phyloP scores from a whole-genome alignment of 1,284 basidiomycete genomes.

The Trametes polyzona region DNA sequence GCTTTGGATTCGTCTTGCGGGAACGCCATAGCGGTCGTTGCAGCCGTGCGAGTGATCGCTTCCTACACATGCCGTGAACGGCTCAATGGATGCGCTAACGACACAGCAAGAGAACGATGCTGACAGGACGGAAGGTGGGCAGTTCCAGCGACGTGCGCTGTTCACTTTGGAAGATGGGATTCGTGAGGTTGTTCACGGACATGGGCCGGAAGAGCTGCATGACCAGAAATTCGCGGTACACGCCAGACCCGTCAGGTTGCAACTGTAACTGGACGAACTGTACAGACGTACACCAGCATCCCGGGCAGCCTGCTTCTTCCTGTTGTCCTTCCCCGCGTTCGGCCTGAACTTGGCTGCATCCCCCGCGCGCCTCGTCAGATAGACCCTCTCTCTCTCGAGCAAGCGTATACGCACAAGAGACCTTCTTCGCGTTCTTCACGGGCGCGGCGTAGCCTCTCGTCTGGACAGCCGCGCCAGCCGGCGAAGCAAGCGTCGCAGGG shows the following conservation, averaged over 20 bases:
- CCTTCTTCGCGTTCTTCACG: constrained; percentile 19
- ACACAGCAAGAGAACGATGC: constrained; percentile 16
- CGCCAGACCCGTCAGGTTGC: too few relatives aligned
- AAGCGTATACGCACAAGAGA: constrained; percentile 21
- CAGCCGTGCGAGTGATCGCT: constrained; percentile 38
- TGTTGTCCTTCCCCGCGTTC: constrained; percentile 14
- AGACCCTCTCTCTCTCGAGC: not conserved
- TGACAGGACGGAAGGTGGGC: constrained; percentile 46
- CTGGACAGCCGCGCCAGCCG: constrained; percentile 9
- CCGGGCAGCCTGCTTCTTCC: constrained; percentile 10
- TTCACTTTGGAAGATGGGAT: constrained; percentile 41
- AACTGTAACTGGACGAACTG: too few relatives aligned
- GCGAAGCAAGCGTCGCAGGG: constrained; percentile 1
- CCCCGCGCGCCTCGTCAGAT: not conserved
- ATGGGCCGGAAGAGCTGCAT: constrained; percentile 40
- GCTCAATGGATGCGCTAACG: not conserved
- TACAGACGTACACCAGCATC: constrained; percentile 25
- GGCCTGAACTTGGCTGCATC: constrained; percentile 18
- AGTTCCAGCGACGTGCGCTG: constrained; percentile 36
- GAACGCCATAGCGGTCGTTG: constrained; percentile 50
- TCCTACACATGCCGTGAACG: constrained; percentile 35
- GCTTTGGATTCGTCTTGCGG: constrained; percentile 49
- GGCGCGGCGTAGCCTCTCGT: constrained; percentile 20
- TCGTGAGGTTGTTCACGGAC: constrained; percentile 37
- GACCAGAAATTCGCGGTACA: not conserved